A percentile compares a stretch with the other conserved stretches of the same genome.
Evolutionary conservation across 1,139 yeast species (phyloP).

Genomic region (Debaryomyces singareniensis): DNA sequence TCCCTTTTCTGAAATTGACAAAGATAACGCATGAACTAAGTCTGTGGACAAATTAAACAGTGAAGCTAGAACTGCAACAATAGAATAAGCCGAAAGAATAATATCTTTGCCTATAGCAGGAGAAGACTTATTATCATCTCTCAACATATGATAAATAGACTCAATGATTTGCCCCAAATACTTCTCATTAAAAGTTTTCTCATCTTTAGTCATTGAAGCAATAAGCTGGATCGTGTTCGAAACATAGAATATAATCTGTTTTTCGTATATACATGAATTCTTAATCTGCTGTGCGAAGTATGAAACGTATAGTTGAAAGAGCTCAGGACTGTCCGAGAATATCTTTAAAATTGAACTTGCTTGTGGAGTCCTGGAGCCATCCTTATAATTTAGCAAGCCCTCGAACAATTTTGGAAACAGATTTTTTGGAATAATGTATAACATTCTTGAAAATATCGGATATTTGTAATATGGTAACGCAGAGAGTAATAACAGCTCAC

Average conservation of each 20-base stretch:
- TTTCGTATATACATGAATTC: conserved; percentile 56
- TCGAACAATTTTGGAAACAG: conserved; percentile 71
- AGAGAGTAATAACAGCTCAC: conserved; percentile 65
- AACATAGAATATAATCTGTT: conserved; percentile 72
- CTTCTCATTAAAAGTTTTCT: conserved; percentile 20
- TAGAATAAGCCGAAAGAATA: conserved; percentile 78
- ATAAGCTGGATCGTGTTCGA: conserved; percentile 62
- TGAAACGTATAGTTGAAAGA: conserved; percentile 59
- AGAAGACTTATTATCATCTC: conserved; percentile 18
- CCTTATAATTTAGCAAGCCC: conserved; percentile 67
- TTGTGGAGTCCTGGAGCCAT: conserved; percentile 58
- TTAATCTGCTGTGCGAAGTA: conserved; percentile 50
- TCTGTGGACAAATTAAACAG: conserved; percentile 62
- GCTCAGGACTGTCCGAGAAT: conserved; percentile 57
- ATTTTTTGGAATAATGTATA: conserved; percentile 58
- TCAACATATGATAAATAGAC: conserved; percentile 47
- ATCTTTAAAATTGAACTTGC: conserved; percentile 65
- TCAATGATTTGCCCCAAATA: conserved; percentile 53
- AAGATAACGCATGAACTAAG: conserved; percentile 63
- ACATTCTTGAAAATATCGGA: conserved; percentile 66
- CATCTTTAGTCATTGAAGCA: conserved; percentile 31
- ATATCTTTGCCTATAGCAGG: conserved; percentile 49
- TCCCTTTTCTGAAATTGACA: background rate
- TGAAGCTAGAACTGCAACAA: conserved; percentile 70
- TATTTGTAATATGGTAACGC: conserved; percentile 72